A percentile compares a stretch with the other conserved stretches of the same genome.
These are phyloP conservation scores for Avicennia marina DNA, from an alignment of 257 asterid species.

Conservation along the genomic window DNA sequence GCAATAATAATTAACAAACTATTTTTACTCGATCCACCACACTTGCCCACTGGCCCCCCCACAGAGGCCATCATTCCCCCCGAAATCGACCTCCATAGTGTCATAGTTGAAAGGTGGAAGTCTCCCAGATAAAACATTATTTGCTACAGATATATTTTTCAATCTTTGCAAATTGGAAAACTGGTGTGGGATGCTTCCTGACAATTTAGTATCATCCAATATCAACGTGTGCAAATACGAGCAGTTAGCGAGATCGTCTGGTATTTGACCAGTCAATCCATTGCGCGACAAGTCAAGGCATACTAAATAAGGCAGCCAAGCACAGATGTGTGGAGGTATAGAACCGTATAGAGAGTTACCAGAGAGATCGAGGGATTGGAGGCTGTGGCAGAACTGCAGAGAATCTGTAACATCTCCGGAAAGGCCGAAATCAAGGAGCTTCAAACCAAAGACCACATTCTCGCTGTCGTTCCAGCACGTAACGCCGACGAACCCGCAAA, in stretches of 20 bases:
- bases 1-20: conserved; percentile 73
- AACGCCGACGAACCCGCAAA: conserved; percentile 50
- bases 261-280: conserved; percentile 59
- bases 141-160: conserved; percentile 50
- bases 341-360: conserved; percentile 73
- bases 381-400: conserved; percentile 48
- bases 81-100: conserved; percentile 28
- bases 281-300: conserved; percentile 68
- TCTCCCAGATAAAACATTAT: conserved; percentile 61
- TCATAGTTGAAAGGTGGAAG: conserved; percentile 52
- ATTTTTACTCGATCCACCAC: conserved; percentile 76
- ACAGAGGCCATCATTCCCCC: conserved; percentile 68
- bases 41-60: conserved; percentile 62
- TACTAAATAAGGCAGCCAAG: conserved; percentile 76
- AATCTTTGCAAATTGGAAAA: conserved; percentile 60
- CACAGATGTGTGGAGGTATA: conserved; percentile 65
- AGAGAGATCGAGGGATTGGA: conserved; percentile 61
- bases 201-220: conserved; percentile 46
- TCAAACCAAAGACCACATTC: conserved; percentile 37
- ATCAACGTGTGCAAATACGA: conserved; percentile 49
- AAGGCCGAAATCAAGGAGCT: conserved; percentile 36
- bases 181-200: conserved; percentile 63
- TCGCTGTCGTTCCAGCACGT: conserved; percentile 72
- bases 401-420: conserved; percentile 44
- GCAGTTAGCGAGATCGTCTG: conserved; percentile 63